Evolutionary conservation across 805 yeast species (phyloP).

Genomic region (Lachancea nothofagi): DNA sequence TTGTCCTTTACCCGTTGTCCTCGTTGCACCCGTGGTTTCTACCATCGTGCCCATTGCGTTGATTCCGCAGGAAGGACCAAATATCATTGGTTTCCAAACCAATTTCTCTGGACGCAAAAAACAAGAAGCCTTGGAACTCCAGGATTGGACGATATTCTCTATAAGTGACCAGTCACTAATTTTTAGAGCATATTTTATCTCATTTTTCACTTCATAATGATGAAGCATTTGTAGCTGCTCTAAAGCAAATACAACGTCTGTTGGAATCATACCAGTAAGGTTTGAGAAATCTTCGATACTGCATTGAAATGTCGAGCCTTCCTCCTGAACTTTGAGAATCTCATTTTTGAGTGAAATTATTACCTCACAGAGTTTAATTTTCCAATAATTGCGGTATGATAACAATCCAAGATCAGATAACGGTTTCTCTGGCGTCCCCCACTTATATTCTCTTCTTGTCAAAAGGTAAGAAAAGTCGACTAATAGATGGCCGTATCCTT

Average conservation of each 20-base stretch:
- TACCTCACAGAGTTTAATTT: slow-evolving; percentile 48
- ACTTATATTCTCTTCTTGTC: slow-evolving; percentile 62
- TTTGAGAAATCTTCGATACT: slow-evolving; percentile 60
- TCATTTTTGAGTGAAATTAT: slow-evolving; percentile 18
- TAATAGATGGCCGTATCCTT: slow-evolving; percentile 82
- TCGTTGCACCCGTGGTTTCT: slow-evolving; percentile 22
- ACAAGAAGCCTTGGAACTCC: slow-evolving; percentile 52
- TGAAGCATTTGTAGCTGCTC: slow-evolving; percentile 65
- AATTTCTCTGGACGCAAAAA: slow-evolving; percentile 48
- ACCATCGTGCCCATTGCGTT: slow-evolving; percentile 39
- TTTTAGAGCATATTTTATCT: slow-evolving; percentile 46
- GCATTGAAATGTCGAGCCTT: slow-evolving; percentile 19
- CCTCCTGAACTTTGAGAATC: slow-evolving; percentile 7
- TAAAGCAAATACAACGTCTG: slow-evolving; percentile 81
- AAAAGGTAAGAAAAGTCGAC: slow-evolving; percentile 86
- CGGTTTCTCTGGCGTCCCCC: slow-evolving; percentile 96
- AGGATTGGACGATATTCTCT: slow-evolving; percentile 38
- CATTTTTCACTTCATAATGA: slow-evolving; percentile 19
- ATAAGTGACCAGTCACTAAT: slow-evolving; percentile 39
- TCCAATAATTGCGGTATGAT: slow-evolving; percentile 88
- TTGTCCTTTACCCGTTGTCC: slow-evolving; percentile 11
- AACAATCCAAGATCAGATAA: slow-evolving; percentile 77
- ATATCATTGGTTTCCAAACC: slow-evolving; percentile 77
- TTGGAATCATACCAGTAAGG: slow-evolving; percentile 77
- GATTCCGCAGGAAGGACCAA: slow-evolving; percentile 83